Evolutionary conservation across 768 basidiomycete species (phyloP).

Genomic region (Boletales sp.): DNA sequence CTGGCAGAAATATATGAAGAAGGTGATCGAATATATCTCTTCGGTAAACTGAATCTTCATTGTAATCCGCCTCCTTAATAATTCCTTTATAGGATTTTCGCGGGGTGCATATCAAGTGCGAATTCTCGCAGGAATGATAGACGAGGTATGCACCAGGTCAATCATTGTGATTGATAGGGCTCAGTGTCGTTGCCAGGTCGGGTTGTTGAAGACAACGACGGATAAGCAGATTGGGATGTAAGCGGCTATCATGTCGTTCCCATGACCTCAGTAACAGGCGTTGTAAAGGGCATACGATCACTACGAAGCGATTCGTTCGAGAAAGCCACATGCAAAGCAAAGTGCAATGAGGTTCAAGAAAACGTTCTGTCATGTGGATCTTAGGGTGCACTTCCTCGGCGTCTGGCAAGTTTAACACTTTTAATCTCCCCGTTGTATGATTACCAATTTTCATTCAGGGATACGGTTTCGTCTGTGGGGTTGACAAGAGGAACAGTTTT

Average conservation of each 20-base stretch:
- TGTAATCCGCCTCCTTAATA: not conserved
- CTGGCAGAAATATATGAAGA: slow-evolving; percentile 26
- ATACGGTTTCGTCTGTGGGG: slow-evolving; percentile 65
- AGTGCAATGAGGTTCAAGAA: slow-evolving; percentile 37
- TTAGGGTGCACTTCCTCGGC: slow-evolving; percentile 49
- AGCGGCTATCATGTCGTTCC: not conserved
- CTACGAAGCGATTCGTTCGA: slow-evolving; percentile 10
- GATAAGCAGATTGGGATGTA: slow-evolving; percentile 31
- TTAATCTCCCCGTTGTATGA: too few relatives aligned
- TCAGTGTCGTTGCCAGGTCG: slow-evolving; percentile 21
- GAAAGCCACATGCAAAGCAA: slow-evolving; percentile 14
- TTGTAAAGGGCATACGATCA: slow-evolving; percentile 13
- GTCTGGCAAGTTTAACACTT: slow-evolving; percentile 38
- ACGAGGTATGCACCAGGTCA: slow-evolving; percentile 21
- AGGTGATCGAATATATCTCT: slow-evolving; percentile 34
- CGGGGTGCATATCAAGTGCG: slow-evolving; percentile 43
- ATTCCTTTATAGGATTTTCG: slow-evolving; percentile 32
- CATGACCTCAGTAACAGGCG: not conserved
- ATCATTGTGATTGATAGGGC: not conserved
- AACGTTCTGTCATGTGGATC: slow-evolving; percentile 40
- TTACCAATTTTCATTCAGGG: slow-evolving; percentile 39
- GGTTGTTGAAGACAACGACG: slow-evolving; percentile 28
- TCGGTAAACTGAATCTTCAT: slow-evolving; percentile 19
- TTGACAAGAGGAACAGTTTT: slow-evolving; percentile 41
- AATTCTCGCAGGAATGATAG: slow-evolving; percentile 39